Evolutionary conservation across 495 filamentous ascomycete genomes (phyloP), one percentile per base, ranked within the genome.

Genomic region (Peziza echinospora): DNA sequence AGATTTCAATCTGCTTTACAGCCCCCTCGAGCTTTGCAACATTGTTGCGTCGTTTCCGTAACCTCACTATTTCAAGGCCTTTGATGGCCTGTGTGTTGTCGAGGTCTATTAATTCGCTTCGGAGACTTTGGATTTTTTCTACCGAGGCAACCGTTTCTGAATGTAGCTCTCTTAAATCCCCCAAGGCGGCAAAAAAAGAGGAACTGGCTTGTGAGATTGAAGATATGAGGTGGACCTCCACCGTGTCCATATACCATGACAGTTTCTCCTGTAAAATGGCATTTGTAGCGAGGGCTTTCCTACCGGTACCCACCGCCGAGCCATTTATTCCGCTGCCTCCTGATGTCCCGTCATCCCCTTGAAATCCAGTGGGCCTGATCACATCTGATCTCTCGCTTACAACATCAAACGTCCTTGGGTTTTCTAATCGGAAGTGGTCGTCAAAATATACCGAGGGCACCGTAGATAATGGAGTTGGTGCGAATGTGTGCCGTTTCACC

Each of bases 191-290:
- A 57, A 99, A 99, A 65, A 99, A 99, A 0, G 86, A 93, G 6
- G 82, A 82, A 0, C 86, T 93, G 1, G 91, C 89, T 0, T 78
- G 85, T 2, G 87, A 93, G 19, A 99, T 96, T 0, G 85, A 92
- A 2, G 82, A 85, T 48, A 99, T 96, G 7, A 99, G 70, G 59
- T 99, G 89, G 44, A 96, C 82, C 57, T 99, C 89, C 17, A 99
- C 82, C 0, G 91, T 99, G 59, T 99, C 89, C 89, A 99, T 94
- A 55, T 99, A 99, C 89, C 89, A 99, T 1, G 87, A 94, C 3
- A 99, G 69, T 59, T 99, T 99, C 57, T 99, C 89, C 59, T 99
- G 89, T n/a, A 99, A 64, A 41, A 99, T 96, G 1, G 89, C 89
- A 64, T 99, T 99, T 0, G 85, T 93, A 26, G 91, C 86, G 3